A percentile compares a stretch with the other conserved stretches of the same genome.
These are phyloP conservation scores for Simplicillium sp. DNA, from an alignment of 2,329 filamentous ascomycete genomes.

Conservation along the genomic window DNA sequence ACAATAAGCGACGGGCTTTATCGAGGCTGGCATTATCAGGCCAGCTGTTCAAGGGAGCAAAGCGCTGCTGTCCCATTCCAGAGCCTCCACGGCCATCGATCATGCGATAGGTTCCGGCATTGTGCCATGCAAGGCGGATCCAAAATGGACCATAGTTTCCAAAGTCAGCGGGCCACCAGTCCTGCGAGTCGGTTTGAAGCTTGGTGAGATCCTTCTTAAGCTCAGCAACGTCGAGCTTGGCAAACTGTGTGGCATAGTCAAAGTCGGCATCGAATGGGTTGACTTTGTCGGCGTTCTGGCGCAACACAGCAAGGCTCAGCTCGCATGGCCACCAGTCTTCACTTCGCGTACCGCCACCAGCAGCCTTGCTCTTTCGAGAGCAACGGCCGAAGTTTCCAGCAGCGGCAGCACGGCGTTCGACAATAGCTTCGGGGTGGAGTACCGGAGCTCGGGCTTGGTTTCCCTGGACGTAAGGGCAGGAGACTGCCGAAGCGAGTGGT, in stretches of 20 bases:
- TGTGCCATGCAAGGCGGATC: slow-evolving; percentile 75
- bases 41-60: slow-evolving; percentile 73
- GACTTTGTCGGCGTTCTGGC: slow-evolving; percentile 54
- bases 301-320: slow-evolving; percentile 60
- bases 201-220: slow-evolving; percentile 63
- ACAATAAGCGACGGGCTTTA: slow-evolving; percentile 70
- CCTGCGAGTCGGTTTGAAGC: slow-evolving; percentile 69
- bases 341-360: slow-evolving; percentile 58
- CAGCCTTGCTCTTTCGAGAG: slow-evolving; percentile 23
- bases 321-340: slow-evolving; percentile 66
- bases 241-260: slow-evolving; percentile 65
- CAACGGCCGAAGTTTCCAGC: slow-evolving; percentile 4
- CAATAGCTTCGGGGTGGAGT: slow-evolving; percentile 4
- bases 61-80: slow-evolving; percentile 67
- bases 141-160: slow-evolving; percentile 76
- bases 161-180: slow-evolving; percentile 76
- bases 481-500: slow-evolving; percentile 1
- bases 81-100: slow-evolving; percentile 67
- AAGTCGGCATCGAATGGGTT: slow-evolving; percentile 59
- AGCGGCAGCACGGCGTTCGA: not conserved
- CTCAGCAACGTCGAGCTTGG: slow-evolving; percentile 54
- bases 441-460: slow-evolving; percentile 1
- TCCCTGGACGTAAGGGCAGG: slow-evolving; percentile 5
- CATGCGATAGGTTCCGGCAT: slow-evolving; percentile 64
- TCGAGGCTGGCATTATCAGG: slow-evolving; percentile 70